Evolutionary conservation across 192 early-diverging fungal genomes (phyloP), one percentile per base, ranked within the genome.

Genomic region (Mortierella hygrophila): DNA sequence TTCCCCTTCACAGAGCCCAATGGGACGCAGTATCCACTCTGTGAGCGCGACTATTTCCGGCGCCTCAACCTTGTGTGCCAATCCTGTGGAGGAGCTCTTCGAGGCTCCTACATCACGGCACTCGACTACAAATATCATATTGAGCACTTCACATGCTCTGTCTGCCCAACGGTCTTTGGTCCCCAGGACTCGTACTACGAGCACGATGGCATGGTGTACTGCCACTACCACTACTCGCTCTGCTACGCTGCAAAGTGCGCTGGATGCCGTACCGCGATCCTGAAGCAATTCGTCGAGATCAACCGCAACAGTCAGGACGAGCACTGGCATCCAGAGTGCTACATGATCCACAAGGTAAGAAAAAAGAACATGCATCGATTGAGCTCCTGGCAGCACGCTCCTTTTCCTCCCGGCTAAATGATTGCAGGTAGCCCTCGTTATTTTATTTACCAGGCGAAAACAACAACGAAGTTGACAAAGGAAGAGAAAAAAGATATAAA

Each of bases 271-370:
- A 97, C 95, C 70, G 96, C 97, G 26, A 98, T 99, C 76, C 89
- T 99, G 82, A 96, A 97, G 88, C 97, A 97, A 83, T 99, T 97
- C 93, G 93, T 99, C 60, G 97, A 99, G 88, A 97, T 98, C 82
- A 96, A 92, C 77, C 89, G 95, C 69, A 95, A 94, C 72, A 90
- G 87, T 44, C 73, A 90, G 26, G 90, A 92, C 41, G 96, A 98
- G 82, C 97, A 97, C 84, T 99, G 99, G 99, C 99, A 99, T 88
- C 98, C 98, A 9, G 97, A 98, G 83, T 99, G 99, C 88, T 99
- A 99, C 89, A 99, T 99, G 99, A 99, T 99, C 69, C 97, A 97
- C 90, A 98, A 99, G 93, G 95, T 96, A 88, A 46, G 88, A 88
- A 82, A 87, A 87, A 32, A 20, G 49, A 35, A 44, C 32, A 35